These are phyloP conservation scores for Apiospora saccharicola DNA, from an alignment of 2,329 filamentous ascomycete species.

Conservation along the genomic window DNA sequence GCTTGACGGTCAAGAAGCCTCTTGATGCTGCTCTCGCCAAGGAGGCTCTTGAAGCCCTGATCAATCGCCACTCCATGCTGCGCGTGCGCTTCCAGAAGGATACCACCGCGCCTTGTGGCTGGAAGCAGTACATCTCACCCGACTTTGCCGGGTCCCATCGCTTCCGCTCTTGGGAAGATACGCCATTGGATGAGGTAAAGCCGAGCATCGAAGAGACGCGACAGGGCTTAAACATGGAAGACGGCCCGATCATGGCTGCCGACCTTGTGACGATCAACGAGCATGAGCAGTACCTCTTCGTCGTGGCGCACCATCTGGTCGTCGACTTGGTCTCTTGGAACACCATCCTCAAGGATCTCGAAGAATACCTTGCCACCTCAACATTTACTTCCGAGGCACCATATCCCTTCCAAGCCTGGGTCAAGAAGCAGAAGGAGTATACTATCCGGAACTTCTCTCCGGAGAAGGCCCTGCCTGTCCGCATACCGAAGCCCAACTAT, in stretches of 20 bases:
- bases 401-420: slow-evolving; percentile 48
- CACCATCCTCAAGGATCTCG: slow-evolving; percentile 52
- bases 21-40: slow-evolving; percentile 31
- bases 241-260: slow-evolving; percentile 37
- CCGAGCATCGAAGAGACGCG: background rate
- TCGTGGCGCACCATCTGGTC: slow-evolving; percentile 47
- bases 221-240: slow-evolving; percentile 31
- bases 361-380: slow-evolving; percentile 43
- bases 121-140: slow-evolving; percentile 12
- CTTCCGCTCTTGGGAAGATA: background rate
- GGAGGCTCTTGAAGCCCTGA: slow-evolving; percentile 36
- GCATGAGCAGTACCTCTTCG: slow-evolving; percentile 37
- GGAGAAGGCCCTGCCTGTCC: slow-evolving; percentile 26
- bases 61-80: slow-evolving; percentile 41
- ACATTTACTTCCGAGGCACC: slow-evolving; percentile 29
- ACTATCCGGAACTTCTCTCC: slow-evolving; percentile 38
- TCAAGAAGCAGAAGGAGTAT: slow-evolving; percentile 38
- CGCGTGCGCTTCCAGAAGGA: slow-evolving; percentile 7
- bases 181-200: background rate
- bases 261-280: slow-evolving; percentile 33
- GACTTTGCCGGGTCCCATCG: background rate
- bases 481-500: slow-evolving; percentile 30
- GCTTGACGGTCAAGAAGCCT: slow-evolving; percentile 43
- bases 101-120: background rate
- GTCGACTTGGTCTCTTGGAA: slow-evolving; percentile 57